Evolutionary conservation across 177 flowering plant species (phyloP), one percentile per base, ranked within the genome.

Genomic region (Tripterygium wilfordii): DNA sequence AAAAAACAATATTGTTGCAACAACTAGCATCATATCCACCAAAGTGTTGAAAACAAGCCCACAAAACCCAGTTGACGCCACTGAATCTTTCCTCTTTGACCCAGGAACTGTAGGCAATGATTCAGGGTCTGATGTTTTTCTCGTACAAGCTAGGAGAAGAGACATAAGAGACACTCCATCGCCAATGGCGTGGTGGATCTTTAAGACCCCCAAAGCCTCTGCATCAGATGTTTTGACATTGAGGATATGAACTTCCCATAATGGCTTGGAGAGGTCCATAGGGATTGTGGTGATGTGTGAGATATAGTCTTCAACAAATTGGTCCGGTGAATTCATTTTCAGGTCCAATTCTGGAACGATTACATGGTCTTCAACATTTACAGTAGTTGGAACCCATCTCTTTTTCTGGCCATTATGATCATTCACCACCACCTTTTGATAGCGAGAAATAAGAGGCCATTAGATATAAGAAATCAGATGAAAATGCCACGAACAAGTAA

Each of bases 301-400:
- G 10, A 73, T 37, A 53, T 76, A 76, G 44, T 65, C 72, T 37
- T 70, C 78, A 0, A 74, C 52, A 16, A 72, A 77, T 26, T 63
- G 47, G 39, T 75, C 82, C 0, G 79, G 58, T 4, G 65, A 57
- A 3, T 59, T 70, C 50, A 61, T 61, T 18, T 51, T 45, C 3
- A 58, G 63, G 19, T 77, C 70, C 13, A 77, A 1, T 2, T 63
- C 56, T 6, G 77, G 77, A 20, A 67, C 57, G 1, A 67, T 58
- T 0, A 82, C 22, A 48, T 82, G 94, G 32, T 72, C 49, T 1
- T 75, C 80, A 37, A 82, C 2, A 25, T 77, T 60, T 33, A 85
- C 78, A n/a, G 55, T 28, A 3, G 81, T 64, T 39, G 43, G 63
- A 1, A 71, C 71, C 92, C 85, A 84, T 52, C 40, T 74, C 66